phyloP scores from a whole-genome alignment of 331 rosid genomes.

The Malus hybrid region DNA sequence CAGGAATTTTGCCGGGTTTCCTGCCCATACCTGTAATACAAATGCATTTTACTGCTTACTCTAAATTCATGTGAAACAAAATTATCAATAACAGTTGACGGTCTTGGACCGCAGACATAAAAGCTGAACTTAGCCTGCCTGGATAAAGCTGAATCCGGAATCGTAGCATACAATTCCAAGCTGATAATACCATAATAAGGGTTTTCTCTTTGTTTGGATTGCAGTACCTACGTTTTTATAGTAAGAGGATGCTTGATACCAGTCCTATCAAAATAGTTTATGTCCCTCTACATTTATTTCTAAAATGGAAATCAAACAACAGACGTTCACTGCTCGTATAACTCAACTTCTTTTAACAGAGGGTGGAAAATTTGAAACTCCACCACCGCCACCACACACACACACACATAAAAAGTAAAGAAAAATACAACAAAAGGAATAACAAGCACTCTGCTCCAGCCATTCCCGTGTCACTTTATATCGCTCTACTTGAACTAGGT shows the following conservation, averaged over 20 bases:
- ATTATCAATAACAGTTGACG: not conserved
- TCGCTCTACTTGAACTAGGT: not conserved
- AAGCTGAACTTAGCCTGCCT: not conserved
- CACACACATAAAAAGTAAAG: too few relatives aligned
- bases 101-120: not conserved
- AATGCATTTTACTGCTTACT: not conserved
- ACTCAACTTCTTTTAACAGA: not conserved
- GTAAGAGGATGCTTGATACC: not conserved
- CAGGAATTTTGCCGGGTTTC: constrained; percentile 74
- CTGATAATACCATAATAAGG: not conserved
- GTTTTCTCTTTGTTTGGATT: not conserved
- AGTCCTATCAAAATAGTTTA: not conserved
- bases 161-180: not conserved
- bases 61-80: not conserved
- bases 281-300: not conserved
- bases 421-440: too few relatives aligned
- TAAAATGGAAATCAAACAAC: not conserved
- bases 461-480: not conserved
- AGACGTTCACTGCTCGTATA: not conserved
- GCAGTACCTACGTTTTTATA: not conserved
- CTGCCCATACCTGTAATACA: constrained; percentile 67
- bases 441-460: not conserved
- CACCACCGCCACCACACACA: too few relatives aligned
- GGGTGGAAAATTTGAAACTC: not conserved
- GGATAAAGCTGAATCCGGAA: not conserved